Percentiles rank a stretch among this genome's conserved stretches.
These are phyloP conservation scores for Nicotiana noctiflora DNA, from an alignment of 257 asterid species.

Conservation along the genomic window DNA sequence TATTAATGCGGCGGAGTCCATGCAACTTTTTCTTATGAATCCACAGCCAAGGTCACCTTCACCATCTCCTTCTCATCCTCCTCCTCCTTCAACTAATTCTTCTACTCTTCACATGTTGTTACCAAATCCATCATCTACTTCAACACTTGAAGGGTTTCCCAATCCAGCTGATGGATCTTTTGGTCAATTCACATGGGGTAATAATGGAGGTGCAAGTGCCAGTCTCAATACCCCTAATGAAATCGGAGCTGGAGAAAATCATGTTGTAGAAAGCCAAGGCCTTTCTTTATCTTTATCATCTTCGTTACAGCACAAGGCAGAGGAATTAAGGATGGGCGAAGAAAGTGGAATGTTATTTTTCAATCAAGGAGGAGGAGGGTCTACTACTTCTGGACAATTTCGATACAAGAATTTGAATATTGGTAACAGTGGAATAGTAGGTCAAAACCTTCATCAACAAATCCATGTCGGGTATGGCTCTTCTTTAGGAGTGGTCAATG, in stretches of 20 bases:
- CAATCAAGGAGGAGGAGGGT: constrained; percentile 49
- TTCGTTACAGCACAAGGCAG: constrained; percentile 68
- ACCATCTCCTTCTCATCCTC: constrained; percentile 43
- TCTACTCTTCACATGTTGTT: constrained; percentile 76
- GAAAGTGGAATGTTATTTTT: constrained; percentile 57
- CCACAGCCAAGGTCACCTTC: constrained; percentile 62
- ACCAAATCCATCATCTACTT: constrained; percentile 44
- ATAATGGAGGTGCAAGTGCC: constrained; percentile 20
- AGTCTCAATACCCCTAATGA: constrained; percentile 38
- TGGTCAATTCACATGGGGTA: constrained; percentile 62
- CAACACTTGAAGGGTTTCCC: constrained; percentile 41
- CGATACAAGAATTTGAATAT: constrained; percentile 36
- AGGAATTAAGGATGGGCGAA: constrained; percentile 59
- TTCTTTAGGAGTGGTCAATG: constrained; percentile 44
- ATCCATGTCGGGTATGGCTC: constrained; percentile 43
- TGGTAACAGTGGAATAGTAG: constrained; percentile 11
- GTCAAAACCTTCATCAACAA: constrained; percentile 26
- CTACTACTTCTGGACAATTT: constrained; percentile 31
- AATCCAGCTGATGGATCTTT: constrained; percentile 30
- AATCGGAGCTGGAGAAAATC: constrained; percentile 25
- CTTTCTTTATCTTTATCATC: constrained; percentile 83
- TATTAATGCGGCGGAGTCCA: constrained; percentile 63
- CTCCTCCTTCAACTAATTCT: constrained; percentile 24
- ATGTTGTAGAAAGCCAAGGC: constrained; percentile 60
- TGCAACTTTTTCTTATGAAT: constrained; percentile 91